phyloP scores from a whole-genome alignment of 495 filamentous ascomycete species.

The Aspergillus mulundensis region DNA sequence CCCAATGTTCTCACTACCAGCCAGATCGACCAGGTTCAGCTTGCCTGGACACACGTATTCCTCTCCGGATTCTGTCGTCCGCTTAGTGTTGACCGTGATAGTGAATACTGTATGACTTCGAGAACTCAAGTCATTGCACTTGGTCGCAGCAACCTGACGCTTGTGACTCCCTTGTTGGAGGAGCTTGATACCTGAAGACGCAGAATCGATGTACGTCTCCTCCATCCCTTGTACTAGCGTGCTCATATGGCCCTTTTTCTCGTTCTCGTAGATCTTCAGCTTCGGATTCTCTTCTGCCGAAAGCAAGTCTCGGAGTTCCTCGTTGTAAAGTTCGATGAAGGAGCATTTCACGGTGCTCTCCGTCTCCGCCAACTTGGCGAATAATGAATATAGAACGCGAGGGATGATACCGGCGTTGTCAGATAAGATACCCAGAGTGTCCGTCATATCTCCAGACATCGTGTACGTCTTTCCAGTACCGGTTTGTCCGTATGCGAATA shows the following conservation, averaged over 20 bases:
- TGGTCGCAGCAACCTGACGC: conserved; percentile 93
- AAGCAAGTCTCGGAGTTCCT: conserved; percentile 87
- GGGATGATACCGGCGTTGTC: conserved; percentile 94
- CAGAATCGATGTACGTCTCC: conserved; percentile 83
- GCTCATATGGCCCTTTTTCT: conserved; percentile 70
- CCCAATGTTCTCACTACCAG: conserved; percentile 96
- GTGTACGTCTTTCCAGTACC: conserved; percentile 99
- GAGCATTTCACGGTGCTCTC: conserved; percentile 96
- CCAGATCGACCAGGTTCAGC: conserved; percentile 92
- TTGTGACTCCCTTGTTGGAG: conserved; percentile 88
- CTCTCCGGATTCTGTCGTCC: conserved; percentile 74
- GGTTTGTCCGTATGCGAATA: conserved; percentile 97
- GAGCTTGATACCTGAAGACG: conserved; percentile 77
- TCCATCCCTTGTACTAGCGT: conserved; percentile 97
- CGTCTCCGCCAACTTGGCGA: conserved; percentile 75
- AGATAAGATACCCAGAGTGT: conserved; percentile 76
- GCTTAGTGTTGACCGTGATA: conserved; percentile 82
- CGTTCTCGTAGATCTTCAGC: conserved; percentile 94
- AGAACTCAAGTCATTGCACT: conserved; percentile 96
- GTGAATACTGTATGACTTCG: conserved; percentile 97
- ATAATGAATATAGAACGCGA: conserved; percentile 78
- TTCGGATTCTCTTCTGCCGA: conserved; percentile 75
- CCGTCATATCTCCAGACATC: conserved; percentile 96
- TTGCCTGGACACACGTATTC: conserved; percentile 93
- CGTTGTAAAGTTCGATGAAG: conserved; percentile 97